Conservation (phyloP, 2,329 filamentous ascomycete genomes). For the Hymenoscyphus infarciens region DNA sequence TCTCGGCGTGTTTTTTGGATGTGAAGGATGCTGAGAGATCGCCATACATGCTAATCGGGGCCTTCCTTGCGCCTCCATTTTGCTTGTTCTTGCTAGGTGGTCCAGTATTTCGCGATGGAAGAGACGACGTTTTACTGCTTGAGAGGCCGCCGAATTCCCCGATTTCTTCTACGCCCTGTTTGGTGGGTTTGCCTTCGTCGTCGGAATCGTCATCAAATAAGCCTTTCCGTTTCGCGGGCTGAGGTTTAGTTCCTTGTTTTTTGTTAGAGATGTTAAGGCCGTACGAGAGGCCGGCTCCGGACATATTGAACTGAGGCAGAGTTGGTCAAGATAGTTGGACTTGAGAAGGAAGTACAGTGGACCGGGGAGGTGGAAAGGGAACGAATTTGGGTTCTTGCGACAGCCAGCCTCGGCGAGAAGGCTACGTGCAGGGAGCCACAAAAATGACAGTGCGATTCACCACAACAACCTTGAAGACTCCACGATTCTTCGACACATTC, state of each 20-base stretch:
- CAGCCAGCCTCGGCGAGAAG: constrained; percentile 10
- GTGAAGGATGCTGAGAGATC: constrained; percentile 65
- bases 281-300: constrained; percentile 44
- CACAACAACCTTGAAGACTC: not conserved
- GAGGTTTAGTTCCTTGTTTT: constrained; percentile 43
- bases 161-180: constrained; percentile 51
- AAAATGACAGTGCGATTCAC: not conserved
- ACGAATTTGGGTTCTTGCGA: constrained; percentile 5
- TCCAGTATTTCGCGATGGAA: constrained; percentile 34
- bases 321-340: not conserved
- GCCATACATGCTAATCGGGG: constrained; percentile 48
- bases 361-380: not conserved
- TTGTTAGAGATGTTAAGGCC: constrained; percentile 63
- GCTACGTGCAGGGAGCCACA: not conserved
- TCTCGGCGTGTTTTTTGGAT: constrained; percentile 60
- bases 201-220: constrained; percentile 60
- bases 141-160: constrained; percentile 55
- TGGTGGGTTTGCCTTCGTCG: constrained; percentile 39
- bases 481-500: not conserved
- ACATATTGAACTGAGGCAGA: constrained; percentile 26
- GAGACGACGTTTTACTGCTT: constrained; percentile 35
- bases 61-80: constrained; percentile 38
- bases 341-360: not conserved
- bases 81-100: constrained; percentile 32
- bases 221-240: constrained; percentile 49